A percentile compares a stretch with the other conserved stretches of the same genome.
These are phyloP conservation scores for Gaertneriomyces sp. DNA, from an alignment of 192 early-diverging fungal genomes.

Conservation along the genomic window DNA sequence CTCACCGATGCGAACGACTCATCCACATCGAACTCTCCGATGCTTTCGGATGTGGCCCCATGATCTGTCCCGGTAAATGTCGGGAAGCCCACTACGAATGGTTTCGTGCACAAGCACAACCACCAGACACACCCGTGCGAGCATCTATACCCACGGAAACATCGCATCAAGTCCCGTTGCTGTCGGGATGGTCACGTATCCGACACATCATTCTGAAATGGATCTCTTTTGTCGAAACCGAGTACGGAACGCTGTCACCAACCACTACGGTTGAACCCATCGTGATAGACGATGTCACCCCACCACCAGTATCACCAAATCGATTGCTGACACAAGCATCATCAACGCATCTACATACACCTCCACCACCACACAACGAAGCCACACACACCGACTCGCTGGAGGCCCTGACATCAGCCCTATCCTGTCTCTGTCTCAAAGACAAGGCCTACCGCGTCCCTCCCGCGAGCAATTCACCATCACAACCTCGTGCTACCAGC, in stretches of 20 bases:
- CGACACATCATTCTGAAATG: too few relatives aligned
- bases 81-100: slow-evolving; percentile 32
- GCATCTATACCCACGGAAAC: background rate
- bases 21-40: slow-evolving; percentile 33
- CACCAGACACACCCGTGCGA: background rate
- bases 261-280: too few relatives aligned
- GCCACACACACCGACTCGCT: background rate
- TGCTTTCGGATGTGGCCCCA: slow-evolving; percentile 19
- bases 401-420: background rate
- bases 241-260: background rate
- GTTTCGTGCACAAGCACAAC: slow-evolving; percentile 3
- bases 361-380: background rate
- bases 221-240: background rate
- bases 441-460: slow-evolving; percentile 7
- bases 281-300: too few relatives aligned
- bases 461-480: background rate
- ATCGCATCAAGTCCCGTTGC: too few relatives aligned
- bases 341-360: background rate
- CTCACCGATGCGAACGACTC: slow-evolving; percentile 24
- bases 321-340: background rate
- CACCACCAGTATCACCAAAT: background rate
- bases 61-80: slow-evolving; percentile 25
- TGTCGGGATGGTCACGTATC: too few relatives aligned
- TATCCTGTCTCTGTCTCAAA: slow-evolving; percentile 11
- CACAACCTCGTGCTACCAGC: too few relatives aligned